Evolutionary conservation across 2,329 filamentous ascomycete genomes (phyloP), one percentile per base, ranked within the genome.

Genomic region (Akanthomyces dipterigenus): DNA sequence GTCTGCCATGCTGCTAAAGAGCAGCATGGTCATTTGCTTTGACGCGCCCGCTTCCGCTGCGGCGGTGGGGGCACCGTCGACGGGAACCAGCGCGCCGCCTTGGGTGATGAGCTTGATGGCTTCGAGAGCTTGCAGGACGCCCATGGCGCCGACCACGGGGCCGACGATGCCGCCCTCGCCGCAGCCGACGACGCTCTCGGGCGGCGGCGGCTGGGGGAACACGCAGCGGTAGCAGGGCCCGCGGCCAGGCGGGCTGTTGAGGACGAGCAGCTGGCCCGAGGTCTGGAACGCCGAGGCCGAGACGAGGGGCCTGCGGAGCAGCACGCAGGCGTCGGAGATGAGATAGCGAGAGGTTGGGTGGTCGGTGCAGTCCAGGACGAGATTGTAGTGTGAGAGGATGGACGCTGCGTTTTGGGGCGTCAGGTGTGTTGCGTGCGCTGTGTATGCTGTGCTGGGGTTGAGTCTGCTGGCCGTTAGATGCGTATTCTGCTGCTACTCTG

Each of bases 301-400:
- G 14, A 98, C 85, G 18, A 99, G 82, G 0, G 91, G 87, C 69
- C 91, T 95, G 2, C 81, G 77, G 0, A 93, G 80, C 4, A 96
- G 78, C 11, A 97, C 89, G 67, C 91, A 96, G 18, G 89, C 84
- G 71, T 99, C 95, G 0, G 91, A 96, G 65, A 98, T 90, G 50
- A 98, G 83, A 72, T 99, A 98, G 48, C 95, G 89, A 0, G 91
- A 90, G 1, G 90, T 88, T 0, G 95, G 93, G 65, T 93, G 92
- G 74, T 99, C 95, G 11, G 93, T 98, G 72, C 95, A 99, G 73
- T 99, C 95, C 14, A 99, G 85, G 1, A 98, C 85, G 1, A 97
- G 67, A 68, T 96, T 91, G 70, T 96, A 98, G 4, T 78, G 68
- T 0, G 78, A 75, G 61, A 96, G 84, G 45, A 91, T 85, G 0